Base-by-base conservation (phyloP, 345 rosid genomes). In the Ceriops zippeliana region DNA sequence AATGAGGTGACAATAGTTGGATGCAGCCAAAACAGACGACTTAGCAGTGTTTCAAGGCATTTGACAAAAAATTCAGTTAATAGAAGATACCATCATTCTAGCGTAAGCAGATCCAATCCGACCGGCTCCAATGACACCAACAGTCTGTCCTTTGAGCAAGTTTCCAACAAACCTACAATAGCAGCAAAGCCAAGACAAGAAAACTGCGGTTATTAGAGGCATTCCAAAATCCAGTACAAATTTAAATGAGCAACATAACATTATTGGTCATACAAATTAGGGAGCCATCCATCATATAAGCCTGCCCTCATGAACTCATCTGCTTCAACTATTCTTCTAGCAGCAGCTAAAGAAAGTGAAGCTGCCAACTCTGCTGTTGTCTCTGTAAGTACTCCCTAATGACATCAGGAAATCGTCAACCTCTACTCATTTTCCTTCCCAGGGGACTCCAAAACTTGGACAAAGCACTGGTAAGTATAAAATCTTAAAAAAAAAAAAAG, bases 51-150 rank as follows among this genome's bases (percentile, higher is more conserved):
- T 38, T 2, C 34, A 19, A 49, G 46, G 7, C 26, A 32, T 22
- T 22, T 56, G 15, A 27, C 26, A 24, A 1, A 10, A 38, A 70
- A 67, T 52, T 57, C 49, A 46, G 52, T 67, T n/a, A 4, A 20
- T 31, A 66, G 70, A 64, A 59, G 13, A 27, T 82, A 91, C 99
- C 99, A 95, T 95, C 96, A 91, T 95, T 80, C 96, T 86, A 51
- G 97, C 97, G 72, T 95, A 95, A 22, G 99, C 96, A 62, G 97
- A 93, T 57, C 97, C 98, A n/a, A 93, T 93, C 66, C 96, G 96
- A 68, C 98, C 97, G 66, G 97, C 97, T 65, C 99, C 99, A 75
- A 95, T 91, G 62, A 95, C 99, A 70, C 97, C 99, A 69, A 95
- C 92, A 60, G 99, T 91, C 68, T 91, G 99, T 62, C 99, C 99